Evolutionary conservation across 1,139 yeast genomes (phyloP).

Genomic region (Geotrichum klebahnii): DNA sequence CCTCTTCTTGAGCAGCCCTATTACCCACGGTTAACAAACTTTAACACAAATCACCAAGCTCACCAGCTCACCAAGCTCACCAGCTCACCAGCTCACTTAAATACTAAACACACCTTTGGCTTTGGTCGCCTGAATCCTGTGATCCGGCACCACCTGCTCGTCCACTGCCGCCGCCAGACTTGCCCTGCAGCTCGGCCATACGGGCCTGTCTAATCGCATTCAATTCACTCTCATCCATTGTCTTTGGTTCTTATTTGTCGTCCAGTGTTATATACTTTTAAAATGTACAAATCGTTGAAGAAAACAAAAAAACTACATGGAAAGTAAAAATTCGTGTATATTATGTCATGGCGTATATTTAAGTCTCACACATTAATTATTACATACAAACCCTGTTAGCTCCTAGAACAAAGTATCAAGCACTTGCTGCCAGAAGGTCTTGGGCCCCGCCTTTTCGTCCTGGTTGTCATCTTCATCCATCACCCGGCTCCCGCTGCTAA

Average conservation of each 20-base stretch:
- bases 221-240: conserved; percentile 64
- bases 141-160: conserved; percentile 15
- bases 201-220: conserved; percentile 88
- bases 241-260: background rate
- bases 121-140: conserved; percentile 11
- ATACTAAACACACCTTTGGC: conserved; percentile 16
- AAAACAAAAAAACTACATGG: background rate
- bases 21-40: background rate
- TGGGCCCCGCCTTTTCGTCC: background rate
- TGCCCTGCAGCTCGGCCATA: conserved; percentile 70
- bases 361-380: too few relatives aligned
- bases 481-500: conserved; percentile 65
- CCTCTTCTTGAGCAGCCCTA: conserved; percentile 33
- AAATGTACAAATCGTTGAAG: background rate
- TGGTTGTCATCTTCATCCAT: background rate
- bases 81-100: background rate
- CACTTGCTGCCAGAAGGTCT: conserved; percentile 8
- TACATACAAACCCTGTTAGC: background rate
- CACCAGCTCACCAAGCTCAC: background rate
- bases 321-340: background rate
- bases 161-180: conserved; percentile 33
- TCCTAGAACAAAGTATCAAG: conserved; percentile 5
- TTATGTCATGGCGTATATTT: background rate
- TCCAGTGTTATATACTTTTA: background rate
- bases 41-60: background rate